Evolutionary conservation across 2,329 filamentous ascomycete species (phyloP).

Genomic region (Aureobasidium zeae): DNA sequence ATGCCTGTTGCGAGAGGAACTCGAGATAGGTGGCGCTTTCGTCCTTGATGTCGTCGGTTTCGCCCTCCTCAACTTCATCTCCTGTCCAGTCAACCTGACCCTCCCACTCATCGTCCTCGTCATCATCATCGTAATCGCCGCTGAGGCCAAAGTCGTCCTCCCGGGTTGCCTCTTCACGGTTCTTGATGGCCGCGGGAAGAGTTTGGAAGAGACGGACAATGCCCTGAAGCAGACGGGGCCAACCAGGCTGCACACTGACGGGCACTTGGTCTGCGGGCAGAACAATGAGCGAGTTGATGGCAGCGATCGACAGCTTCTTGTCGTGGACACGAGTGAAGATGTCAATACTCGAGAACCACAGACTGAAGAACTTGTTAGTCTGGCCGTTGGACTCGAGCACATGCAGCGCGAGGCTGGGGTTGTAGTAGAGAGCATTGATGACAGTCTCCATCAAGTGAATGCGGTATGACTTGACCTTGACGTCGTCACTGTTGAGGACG

Average conservation of each 20-base stretch:
- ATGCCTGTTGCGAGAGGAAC: conserved; percentile 76
- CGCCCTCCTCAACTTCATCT: conserved; percentile 51
- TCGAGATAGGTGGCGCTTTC: conserved; percentile 92
- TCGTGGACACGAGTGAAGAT: conserved; percentile 90
- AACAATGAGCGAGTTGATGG: conserved; percentile 76
- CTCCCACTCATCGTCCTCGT: conserved; percentile 74
- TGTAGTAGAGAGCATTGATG: conserved; percentile 97
- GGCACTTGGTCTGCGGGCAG: conserved; percentile 75
- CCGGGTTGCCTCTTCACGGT: conserved; percentile 83
- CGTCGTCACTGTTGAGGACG: conserved; percentile 63
- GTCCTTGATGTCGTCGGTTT: conserved; percentile 63
- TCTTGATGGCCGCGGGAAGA: conserved; percentile 76
- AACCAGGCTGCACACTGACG: conserved; percentile 85
- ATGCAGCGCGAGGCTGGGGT: conserved; percentile 72
- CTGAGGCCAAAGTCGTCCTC: conserved; percentile 69
- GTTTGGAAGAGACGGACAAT: conserved; percentile 88
- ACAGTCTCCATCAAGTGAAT: conserved; percentile 98
- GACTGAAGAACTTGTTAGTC: conserved; percentile 98
- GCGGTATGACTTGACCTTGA: conserved; percentile 85
- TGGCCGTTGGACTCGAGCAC: conserved; percentile 84
- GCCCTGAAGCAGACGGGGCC: conserved; percentile 82
- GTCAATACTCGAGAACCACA: conserved; percentile 96
- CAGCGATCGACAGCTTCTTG: conserved; percentile 95
- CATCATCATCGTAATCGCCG: conserved; percentile 61
- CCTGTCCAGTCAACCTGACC: conserved; percentile 61